Base-by-base conservation (phyloP, 371 early-diverging fungal genomes). In the Mucor racemosus region DNA sequence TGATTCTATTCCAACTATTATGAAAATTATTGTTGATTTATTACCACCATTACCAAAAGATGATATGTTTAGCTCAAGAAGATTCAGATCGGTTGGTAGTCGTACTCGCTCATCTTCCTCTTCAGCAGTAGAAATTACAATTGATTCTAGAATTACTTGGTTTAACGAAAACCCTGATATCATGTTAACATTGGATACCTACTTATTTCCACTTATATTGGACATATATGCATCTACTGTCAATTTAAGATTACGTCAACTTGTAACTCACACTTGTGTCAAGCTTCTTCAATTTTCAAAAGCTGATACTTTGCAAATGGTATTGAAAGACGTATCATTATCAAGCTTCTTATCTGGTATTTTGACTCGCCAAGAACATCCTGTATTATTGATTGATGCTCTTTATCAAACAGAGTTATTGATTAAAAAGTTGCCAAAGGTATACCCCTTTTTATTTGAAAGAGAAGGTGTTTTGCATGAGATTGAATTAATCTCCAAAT, bases 21-120 rank as follows among this genome's bases (percentile, higher is more conserved):
- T 79, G 67, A 73, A 80, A 58, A 80, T 76, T 39, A 70, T 82
- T 60, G 77, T 75, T 2, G 88, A 90, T 59, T 60, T 91, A 15
- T 72, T 93, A 53, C 92, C 94, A 5, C 44, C 88, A 0, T 72
- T 93, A n/a, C 91, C 91, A 0, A 86, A 77, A 64, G 85, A 84
- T 38, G 72, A 58, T 41, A 71, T 78, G 68, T 80, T 80, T 58
- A 78, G 77, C 31, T 67, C 76, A 5, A 72, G 71, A 58, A 68
- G 79, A 15, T 78, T 81, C 62, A 73, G 65, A 55, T 70, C 74
- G 40, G 55, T 36, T 7, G 62, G 73, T n/a, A 53, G 40, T 8
- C 44, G 44, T 19, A 42, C 34, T 17, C 69, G 77, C 33, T 68
- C 79, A 48, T 58, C 67, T 5, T 66, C 74, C 15, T 55, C 56